Evolutionary conservation across 2,329 filamentous ascomycete species (phyloP), one percentile per base, ranked within the genome.

Genomic region (Sordariomycetes sp.): DNA sequence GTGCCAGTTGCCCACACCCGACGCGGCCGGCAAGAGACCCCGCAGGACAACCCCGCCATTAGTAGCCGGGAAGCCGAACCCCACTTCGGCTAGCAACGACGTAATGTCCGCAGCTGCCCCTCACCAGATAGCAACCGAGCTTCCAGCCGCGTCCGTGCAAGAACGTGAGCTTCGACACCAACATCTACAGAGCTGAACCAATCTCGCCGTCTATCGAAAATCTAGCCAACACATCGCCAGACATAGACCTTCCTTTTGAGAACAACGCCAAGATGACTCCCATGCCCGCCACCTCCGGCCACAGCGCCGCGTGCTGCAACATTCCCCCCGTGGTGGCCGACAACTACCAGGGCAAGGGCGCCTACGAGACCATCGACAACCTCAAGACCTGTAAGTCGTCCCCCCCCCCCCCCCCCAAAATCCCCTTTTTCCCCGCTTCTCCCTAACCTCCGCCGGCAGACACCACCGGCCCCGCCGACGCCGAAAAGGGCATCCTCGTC

Each of bases 401-500:
- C 28, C 28, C 28, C 7, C 3, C 7, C n/a, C n/a, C 48, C 35
- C 7, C 45, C 12, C 6, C 15, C n/a, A 42, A 12, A 7, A 15
- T 20, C 52, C 1, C 17, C 32, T 54, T 35, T 28, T 42, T 32
- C 34, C 20, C 20, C 35, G 15, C 51, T 45, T 39, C 34, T 52
- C n/a, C 55, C 24, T 42, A 17, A 42, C 48, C n/a, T 17, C 25
- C 28, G 13, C 20, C 52, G 17, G 52, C 5, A 70, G 78, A 81
- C 61, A 72, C 77, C 54, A 75, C 73, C 10, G 74, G 76, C 28
- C 71, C 78, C 35, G 64, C 69, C 20, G 68, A 74, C 55, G 74
- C 76, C 22, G 74, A 67, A 57, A 84, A 81, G 70, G 85, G 78
- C 55, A 75, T 88, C 58, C 69, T 88, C 58, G 69, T 76, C 61